Evolutionary conservation across 768 basidiomycete species (phyloP), one percentile per base, ranked within the genome.

Genomic region (Royoungia palumana): DNA sequence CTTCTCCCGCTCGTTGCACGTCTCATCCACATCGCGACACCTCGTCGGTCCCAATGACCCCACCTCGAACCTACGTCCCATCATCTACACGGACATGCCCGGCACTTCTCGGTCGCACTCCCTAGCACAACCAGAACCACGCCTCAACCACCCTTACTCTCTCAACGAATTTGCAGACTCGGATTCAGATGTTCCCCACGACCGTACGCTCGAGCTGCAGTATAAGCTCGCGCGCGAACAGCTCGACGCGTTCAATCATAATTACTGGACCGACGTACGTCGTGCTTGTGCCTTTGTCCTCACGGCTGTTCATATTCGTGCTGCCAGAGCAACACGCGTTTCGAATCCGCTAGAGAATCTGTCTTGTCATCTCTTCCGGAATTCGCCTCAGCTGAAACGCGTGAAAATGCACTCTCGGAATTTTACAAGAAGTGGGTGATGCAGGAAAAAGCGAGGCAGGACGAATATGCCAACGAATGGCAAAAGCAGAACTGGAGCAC

Each of bases 181-280:
- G 32, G 32, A 32, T 14, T 32, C 32, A 16, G 34, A 61, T 63
- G 35, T 56, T 56, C 51, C 63, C 17, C 63, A 67, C 38, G 63
- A 63, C 34, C 72, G 72, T 39, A 70, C 77, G 27, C 64, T 77
- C 8, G 83, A 87, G 46, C 75, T 89, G 41, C 87, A 85, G 58
- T 85, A 78, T 73, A 82, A 79, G 50, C 68, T 90, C 39, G 79
- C 83, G 51, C 74, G 83, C 45, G 83, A 89, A 65, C 81, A 83
- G 48, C 66, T 90, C 19, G 87, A 91, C 59, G 73, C 80, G 20
- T 83, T 87, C 59, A 84, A 90, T 52, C 85, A 92, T 47, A 69
- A 74, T 16, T 93, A 89, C 64, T 93, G 90, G 90, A 67, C 80
- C 45, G 83, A 91, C 46, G 90, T 91, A 62, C 56, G 87, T 58